phyloP scores from a whole-genome alignment of 164 flowering plant species.

The Protea cynaroides region DNA sequence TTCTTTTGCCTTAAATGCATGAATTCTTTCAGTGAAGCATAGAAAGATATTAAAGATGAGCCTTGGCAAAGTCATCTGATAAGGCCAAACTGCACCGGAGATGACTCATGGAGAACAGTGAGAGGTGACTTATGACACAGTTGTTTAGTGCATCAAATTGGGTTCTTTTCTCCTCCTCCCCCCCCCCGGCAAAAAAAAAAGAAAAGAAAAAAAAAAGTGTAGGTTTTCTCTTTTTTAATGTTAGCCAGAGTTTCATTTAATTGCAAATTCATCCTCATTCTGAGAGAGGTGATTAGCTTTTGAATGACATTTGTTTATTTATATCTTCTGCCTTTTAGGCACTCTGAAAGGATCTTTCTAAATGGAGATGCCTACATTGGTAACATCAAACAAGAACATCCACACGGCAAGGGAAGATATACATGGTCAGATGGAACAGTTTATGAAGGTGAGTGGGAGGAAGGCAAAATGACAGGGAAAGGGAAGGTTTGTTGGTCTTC shows the following conservation, averaged over 20 bases:
- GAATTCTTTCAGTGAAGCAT: background rate
- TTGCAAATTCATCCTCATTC: no score
- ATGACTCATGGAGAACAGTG: constrained; percentile 11
- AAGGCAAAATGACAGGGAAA: constrained; percentile 74
- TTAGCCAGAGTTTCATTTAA: background rate
- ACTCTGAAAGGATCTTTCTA: constrained; percentile 27
- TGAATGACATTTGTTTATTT: background rate
- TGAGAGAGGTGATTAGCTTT: background rate
- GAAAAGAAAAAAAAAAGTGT: background rate
- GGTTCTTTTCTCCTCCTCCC: background rate
- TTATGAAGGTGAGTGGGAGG: constrained; percentile 88
- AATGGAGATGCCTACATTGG: constrained; percentile 81
- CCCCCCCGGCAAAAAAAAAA: no score
- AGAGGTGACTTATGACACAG: constrained; percentile 10
- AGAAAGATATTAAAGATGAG: background rate
- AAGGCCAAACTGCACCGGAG: background rate
- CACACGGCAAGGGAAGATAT: constrained; percentile 79
- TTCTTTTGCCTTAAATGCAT: background rate
- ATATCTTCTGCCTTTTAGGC: constrained; percentile 14
- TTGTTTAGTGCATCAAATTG: background rate
- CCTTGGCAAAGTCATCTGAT: background rate
- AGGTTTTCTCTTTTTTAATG: background rate
- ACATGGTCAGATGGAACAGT: constrained; percentile 71
- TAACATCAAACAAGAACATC: constrained; percentile 41
- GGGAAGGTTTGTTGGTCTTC: constrained; percentile 68